These are phyloP conservation scores for Eucalyptus albens DNA, from an alignment of 345 rosid species.

Conservation along the genomic window DNA sequence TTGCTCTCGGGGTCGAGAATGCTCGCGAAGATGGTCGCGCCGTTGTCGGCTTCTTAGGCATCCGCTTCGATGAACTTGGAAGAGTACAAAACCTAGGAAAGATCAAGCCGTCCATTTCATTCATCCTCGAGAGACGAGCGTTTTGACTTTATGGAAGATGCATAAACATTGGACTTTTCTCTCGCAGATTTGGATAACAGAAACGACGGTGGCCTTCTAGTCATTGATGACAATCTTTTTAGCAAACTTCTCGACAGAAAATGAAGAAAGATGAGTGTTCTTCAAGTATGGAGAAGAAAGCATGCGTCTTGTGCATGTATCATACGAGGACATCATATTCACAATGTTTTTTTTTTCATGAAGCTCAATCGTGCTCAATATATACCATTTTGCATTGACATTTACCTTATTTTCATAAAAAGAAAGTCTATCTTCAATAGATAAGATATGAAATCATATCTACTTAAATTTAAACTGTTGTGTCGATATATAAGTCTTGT, in stretches of 20 bases:
- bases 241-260: background rate
- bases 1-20: background rate
- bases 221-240: background rate
- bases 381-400: background rate
- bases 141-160: background rate
- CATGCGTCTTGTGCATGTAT: background rate
- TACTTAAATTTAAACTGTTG: background rate
- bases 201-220: background rate
- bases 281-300: background rate
- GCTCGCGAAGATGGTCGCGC: background rate
- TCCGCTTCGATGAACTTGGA: background rate
- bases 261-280: background rate
- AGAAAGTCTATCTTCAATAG: background rate
- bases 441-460: background rate
- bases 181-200: background rate
- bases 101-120: background rate
- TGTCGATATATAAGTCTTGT: rapidly evolving
- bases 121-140: background rate
- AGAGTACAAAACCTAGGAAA: background rate
- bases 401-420: background rate
- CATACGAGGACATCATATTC: background rate
- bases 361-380: background rate
- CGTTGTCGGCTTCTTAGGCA: background rate
- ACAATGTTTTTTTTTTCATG: background rate
- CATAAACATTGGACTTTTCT: background rate